Conservation (phyloP, 2,329 filamentous ascomycete species). For the Pseudocercospora vitis region DNA sequence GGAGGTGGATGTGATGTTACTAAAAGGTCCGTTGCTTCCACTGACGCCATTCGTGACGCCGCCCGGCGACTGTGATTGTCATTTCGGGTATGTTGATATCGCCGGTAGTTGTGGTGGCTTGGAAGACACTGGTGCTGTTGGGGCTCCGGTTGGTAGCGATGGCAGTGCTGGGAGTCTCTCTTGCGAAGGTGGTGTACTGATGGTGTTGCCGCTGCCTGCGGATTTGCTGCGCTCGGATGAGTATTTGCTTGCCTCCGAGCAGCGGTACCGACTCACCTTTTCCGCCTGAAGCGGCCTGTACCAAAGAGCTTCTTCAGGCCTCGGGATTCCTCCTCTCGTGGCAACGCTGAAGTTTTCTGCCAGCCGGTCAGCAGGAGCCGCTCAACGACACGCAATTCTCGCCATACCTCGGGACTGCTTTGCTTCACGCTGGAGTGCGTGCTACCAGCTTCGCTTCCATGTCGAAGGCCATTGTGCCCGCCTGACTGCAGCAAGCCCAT, state of each 20-base stretch:
- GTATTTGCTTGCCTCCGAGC: constrained; percentile 1
- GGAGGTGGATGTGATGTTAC: constrained; percentile 15
- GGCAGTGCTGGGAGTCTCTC: constrained; percentile 3
- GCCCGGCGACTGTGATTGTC: constrained; percentile 34
- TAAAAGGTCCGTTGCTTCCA: constrained; percentile 12
- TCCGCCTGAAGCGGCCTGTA: constrained; percentile 26
- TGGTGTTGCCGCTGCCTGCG: neutral
- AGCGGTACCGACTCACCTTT: constrained; percentile 28
- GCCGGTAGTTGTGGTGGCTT: constrained; percentile 20
- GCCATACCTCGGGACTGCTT: constrained; percentile 10
- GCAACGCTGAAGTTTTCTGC: constrained; percentile 20
- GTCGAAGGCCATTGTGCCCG: constrained; percentile 17
- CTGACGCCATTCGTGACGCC: constrained; percentile 27
- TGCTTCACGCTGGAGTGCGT: constrained; percentile 12
- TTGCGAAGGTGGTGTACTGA: constrained; percentile 1
- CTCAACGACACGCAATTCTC: neutral
- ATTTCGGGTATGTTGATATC: constrained; percentile 15
- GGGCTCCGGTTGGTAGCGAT: constrained; percentile 19
- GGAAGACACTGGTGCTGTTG: constrained; percentile 11
- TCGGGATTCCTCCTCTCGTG: constrained; percentile 27
- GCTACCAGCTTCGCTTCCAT: constrained; percentile 18
- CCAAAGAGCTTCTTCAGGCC: constrained; percentile 36
- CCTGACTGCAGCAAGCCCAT: constrained; percentile 15
- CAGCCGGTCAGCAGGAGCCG: constrained; percentile 8
- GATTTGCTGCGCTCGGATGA: neutral